Base-by-base conservation (phyloP, 768 basidiomycete species). In the Tricholoma furcatifolium region DNA sequence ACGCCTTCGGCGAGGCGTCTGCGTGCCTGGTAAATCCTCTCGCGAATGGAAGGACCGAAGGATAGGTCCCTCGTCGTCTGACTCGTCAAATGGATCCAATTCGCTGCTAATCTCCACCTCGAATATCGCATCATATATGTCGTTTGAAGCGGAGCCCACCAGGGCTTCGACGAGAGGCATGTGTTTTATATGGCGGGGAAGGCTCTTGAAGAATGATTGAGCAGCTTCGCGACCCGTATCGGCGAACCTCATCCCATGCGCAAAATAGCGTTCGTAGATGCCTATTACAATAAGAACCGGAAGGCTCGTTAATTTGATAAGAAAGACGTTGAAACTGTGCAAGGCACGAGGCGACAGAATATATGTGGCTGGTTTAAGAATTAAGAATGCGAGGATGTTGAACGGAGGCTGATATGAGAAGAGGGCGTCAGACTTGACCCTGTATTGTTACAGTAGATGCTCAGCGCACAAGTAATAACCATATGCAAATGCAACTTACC, bases 341-440 rank as follows among this genome's bases (percentile, higher is more conserved):
- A 96, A 70, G 9, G 82, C 76, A 34, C 91, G 81, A 2, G 93
- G 91, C 3, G 85, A 78, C 14, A 93, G 69, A 36, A 91, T 62
- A 68, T 79, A 94, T 58, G 85, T 87, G 21, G 86, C 76, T 11
- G 93, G 91, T 65, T 90, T 87, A 44, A 96, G 78, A 52, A 96
- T 74, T 24, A 83, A 51, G 65, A 93, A 85, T 1, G 94, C 94
- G 17, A 90, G 71, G 17, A 92, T 72, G 61, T 91, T 93, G 78
- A 93, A 92, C 1, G 93, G 93, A 1, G 91, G 91, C 59, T 93
- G 90, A 62, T 97, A 96, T 43, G 88, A 92, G 72, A 95, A 92
- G 15, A 97, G 74, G 1, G 90, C 90, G 65, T 95, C 92, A 2
- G 87, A 85, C 65, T 93, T 93, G 63, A 93, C 88, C 20, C 92